phyloP scores from a whole-genome alignment of 1,284 basidiomycete genomes.

The Exobasidium cylindrosporum region DNA sequence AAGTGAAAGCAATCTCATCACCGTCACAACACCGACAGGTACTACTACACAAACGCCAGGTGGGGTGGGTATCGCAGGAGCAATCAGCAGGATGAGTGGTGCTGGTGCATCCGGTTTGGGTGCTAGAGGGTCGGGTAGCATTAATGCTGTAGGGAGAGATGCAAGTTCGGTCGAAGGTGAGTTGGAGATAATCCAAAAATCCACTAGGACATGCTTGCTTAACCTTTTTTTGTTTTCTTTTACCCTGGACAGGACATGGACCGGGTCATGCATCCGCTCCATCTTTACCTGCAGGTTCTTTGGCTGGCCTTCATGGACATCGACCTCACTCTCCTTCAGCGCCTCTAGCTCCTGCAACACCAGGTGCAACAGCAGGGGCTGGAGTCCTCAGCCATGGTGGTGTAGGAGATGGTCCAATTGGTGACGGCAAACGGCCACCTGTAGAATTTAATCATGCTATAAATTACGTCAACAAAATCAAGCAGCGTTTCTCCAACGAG shows the following conservation, averaged over 20 bases:
- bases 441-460: slow-evolving; percentile 96
- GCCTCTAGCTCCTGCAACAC: slow-evolving; percentile 20
- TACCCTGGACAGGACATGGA: no score
- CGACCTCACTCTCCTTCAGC: slow-evolving; percentile 8
- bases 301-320: slow-evolving; percentile 1
- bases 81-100: slow-evolving; percentile 41
- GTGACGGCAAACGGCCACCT: slow-evolving; percentile 54
- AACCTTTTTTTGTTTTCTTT: no score
- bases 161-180: background rate
- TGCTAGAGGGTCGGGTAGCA: slow-evolving; percentile 11
- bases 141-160: background rate
- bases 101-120: slow-evolving; percentile 17
- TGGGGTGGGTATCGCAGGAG: slow-evolving; percentile 48
- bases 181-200: no score
- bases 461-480: slow-evolving; percentile 98
- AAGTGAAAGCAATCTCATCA: slow-evolving; percentile 74
- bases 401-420: background rate
- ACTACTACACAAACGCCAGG: slow-evolving; percentile 64
- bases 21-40: slow-evolving; percentile 88
- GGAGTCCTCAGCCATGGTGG: slow-evolving; percentile 21
- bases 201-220: background rate
- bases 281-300: slow-evolving; percentile 12
- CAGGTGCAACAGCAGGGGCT: slow-evolving; percentile 25
- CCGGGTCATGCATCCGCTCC: background rate
- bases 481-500: slow-evolving; percentile 85